phyloP scores from a whole-genome alignment of 345 rosid species.

The Aquilaria yunnanensis region DNA sequence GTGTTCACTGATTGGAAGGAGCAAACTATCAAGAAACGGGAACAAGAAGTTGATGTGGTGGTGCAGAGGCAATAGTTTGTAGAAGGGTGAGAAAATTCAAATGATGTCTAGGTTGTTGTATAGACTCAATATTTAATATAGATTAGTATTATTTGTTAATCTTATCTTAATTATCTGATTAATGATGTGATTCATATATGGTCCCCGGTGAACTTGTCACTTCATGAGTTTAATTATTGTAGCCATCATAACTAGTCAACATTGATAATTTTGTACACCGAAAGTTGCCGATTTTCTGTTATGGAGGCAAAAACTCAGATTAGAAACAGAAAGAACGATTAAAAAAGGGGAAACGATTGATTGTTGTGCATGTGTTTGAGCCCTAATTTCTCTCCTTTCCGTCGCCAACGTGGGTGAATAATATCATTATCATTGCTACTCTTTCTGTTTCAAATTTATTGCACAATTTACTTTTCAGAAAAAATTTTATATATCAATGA shows the following conservation, averaged over 20 bases:
- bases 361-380: too few relatives aligned
- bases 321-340: too few relatives aligned
- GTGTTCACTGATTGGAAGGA: neutral
- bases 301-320: neutral
- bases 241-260: constrained; percentile 6
- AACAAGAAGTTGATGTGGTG: constrained; percentile 2
- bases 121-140: constrained; percentile 2
- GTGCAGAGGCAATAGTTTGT: neutral
- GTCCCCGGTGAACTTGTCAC: constrained; percentile 20
- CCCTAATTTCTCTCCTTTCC: too few relatives aligned
- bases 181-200: constrained; percentile 2
- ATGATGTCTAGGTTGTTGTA: too few relatives aligned
- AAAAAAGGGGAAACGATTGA: too few relatives aligned
- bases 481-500: too few relatives aligned
- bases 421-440: too few relatives aligned
- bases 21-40: neutral
- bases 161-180: neutral
- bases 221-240: neutral
- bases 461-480: too few relatives aligned
- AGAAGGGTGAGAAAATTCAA: neutral
- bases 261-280: constrained; percentile 2
- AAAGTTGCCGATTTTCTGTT: neutral
- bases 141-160: constrained; percentile 1
- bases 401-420: too few relatives aligned
- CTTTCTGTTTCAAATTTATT: too few relatives aligned